These are phyloP conservation scores for Pelargonium fulgidum DNA, from an alignment of 441 rosid genomes.

Conservation along the genomic window DNA sequence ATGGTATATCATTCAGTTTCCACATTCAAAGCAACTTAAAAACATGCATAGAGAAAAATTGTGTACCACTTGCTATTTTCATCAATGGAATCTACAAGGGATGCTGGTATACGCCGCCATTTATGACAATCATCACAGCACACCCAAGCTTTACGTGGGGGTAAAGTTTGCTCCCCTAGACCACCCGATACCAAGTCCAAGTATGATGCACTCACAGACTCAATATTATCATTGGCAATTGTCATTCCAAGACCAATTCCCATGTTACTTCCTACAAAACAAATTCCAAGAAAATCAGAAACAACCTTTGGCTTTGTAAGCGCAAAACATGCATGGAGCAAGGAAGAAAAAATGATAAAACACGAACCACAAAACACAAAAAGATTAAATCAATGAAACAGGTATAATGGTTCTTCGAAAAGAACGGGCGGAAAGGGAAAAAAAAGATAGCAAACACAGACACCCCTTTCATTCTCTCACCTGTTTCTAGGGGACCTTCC, in stretches of 20 bases:
- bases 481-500: conserved; percentile 40
- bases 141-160: conserved; percentile 76
- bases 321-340: conserved; percentile 2
- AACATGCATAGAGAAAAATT: conserved; percentile 15
- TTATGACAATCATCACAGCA: conserved; percentile 82
- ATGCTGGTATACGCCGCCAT: conserved; percentile 88
- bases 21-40: conserved; percentile 14
- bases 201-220: conserved; percentile 30
- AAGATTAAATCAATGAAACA: conserved; percentile 6
- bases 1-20: conserved; percentile 3
- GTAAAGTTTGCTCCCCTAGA: conserved; percentile 35
- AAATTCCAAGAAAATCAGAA: conserved; percentile 21
- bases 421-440: conserved; percentile 9
- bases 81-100: conserved; percentile 57
- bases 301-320: conserved; percentile 8
- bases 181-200: conserved; percentile 31
- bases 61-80: conserved; percentile 74
- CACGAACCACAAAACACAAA: not conserved
- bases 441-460: not conserved
- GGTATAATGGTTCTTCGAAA: not conserved
- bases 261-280: conserved; percentile 36
- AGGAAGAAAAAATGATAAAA: conserved; percentile 7
- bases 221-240: conserved; percentile 24
- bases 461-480: conserved; percentile 29
- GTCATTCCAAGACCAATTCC: conserved; percentile 29